Conservation (phyloP, 805 yeast species). For the Saturnispora kantuleensis region DNA sequence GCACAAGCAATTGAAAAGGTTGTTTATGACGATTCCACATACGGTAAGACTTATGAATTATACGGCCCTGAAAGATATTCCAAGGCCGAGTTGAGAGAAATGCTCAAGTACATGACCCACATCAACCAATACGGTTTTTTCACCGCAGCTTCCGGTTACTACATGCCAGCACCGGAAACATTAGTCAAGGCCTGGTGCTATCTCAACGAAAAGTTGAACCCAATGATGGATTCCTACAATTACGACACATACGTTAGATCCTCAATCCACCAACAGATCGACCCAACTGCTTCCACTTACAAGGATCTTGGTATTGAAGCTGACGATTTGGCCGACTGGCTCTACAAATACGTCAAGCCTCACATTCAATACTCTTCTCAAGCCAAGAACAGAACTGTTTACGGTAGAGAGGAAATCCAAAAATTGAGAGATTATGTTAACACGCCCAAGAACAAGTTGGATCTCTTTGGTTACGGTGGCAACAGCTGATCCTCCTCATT, state of each 20-base stretch:
- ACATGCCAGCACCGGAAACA: conserved; percentile 33
- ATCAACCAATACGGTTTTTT: conserved; percentile 27
- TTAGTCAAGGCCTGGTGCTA: conserved; percentile 21
- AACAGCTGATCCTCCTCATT: conserved; percentile 5
- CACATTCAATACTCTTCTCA: conserved; percentile 29
- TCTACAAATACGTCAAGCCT: conserved; percentile 34
- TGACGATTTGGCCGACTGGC: conserved; percentile 40
- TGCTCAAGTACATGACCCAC: conserved; percentile 44
- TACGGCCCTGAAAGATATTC: conserved; percentile 61
- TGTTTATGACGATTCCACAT: conserved; percentile 72
- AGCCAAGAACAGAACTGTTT: conserved; percentile 29
- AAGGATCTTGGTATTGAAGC: conserved; percentile 62
- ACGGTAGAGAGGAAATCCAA: conserved; percentile 27
- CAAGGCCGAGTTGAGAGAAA: conserved; percentile 53
- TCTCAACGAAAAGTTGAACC: conserved; percentile 38
- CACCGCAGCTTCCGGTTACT: conserved; percentile 29
- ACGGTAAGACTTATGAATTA: conserved; percentile 67
- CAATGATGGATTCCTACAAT: conserved; percentile 31
- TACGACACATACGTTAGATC: conserved; percentile 72
- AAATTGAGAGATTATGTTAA: conserved; percentile 29
- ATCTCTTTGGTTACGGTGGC: conserved; percentile 22
- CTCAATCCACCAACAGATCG: conserved; percentile 54
- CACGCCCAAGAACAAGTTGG: conserved; percentile 26
- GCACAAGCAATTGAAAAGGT: conserved; percentile 71
- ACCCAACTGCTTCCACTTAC: conserved; percentile 52